Conservation (phyloP, 805 yeast genomes). For the Debaryomyces tyrocola region DNA sequence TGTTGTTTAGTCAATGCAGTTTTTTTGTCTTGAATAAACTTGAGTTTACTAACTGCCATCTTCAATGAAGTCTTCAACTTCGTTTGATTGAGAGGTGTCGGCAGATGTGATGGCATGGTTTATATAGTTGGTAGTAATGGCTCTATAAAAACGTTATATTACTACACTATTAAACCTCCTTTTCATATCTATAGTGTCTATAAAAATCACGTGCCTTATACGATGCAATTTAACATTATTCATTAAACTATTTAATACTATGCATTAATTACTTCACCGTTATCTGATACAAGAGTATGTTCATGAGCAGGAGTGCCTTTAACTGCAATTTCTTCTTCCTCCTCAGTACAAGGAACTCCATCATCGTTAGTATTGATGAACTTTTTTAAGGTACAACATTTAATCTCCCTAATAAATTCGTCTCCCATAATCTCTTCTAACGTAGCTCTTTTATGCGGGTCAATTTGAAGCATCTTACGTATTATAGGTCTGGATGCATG, state of each 20-base stretch:
- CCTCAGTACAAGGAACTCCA: slow-evolving; percentile 18
- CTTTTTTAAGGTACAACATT: slow-evolving; percentile 53
- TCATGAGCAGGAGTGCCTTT: slow-evolving; percentile 40
- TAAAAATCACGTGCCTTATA: neutral
- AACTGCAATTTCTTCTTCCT: slow-evolving; percentile 34
- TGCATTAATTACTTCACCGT: slow-evolving; percentile 7
- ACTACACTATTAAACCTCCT: too few relatives aligned
- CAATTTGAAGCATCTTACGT: slow-evolving; percentile 62
- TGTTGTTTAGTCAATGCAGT: slow-evolving; percentile 74
- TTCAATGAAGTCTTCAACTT: slow-evolving; percentile 48
- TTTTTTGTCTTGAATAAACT: slow-evolving; percentile 73
- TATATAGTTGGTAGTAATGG: neutral
- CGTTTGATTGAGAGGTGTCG: slow-evolving; percentile 30
- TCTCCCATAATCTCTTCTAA: slow-evolving; percentile 65
- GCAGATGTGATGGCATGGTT: slow-evolving; percentile 8
- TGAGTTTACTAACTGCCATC: slow-evolving; percentile 70
- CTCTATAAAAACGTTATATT: too few relatives aligned
- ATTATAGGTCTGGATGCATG: slow-evolving; percentile 81
- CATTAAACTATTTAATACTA: slow-evolving; percentile 3
- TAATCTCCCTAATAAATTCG: slow-evolving; percentile 67
- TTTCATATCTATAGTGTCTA: too few relatives aligned
- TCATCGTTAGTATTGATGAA: slow-evolving; percentile 24
- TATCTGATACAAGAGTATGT: slow-evolving; percentile 35
- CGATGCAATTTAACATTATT: slow-evolving; percentile 1
- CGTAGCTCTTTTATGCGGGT: slow-evolving; percentile 62